Evolutionary conservation across 2,329 filamentous ascomycete genomes (phyloP), one percentile per base, ranked within the genome.

Genomic region (Paraphoma sp.): DNA sequence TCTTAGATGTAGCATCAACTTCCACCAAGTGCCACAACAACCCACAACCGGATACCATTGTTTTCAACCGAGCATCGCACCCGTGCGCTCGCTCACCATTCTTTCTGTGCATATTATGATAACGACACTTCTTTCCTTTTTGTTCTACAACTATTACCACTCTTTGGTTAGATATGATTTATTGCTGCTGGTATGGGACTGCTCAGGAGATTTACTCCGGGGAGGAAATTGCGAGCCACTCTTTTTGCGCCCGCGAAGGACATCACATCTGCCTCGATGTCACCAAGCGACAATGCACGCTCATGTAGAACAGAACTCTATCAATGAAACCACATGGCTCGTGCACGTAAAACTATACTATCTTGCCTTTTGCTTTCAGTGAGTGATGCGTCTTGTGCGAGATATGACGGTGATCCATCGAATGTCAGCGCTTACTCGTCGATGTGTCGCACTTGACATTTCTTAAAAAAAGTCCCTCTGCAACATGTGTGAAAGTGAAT

Each of bases 31-130:
- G 42, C 18, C 42, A 44, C 48, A 17, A 51, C 36, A 7, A 36
- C 45, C 9, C 14, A 31, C 45, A 6, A 47, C 23, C 16, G 47
- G 56, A 62, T 56, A 53, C 54, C 56, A 59, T 52, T 49, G 45
- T 48, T 33, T 53, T 57, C 53, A 43, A 41, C 58, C 54, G 40
- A 51, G 42, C 31, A n/a, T 41, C 36, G 47, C 47, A 31, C 38
- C 38, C 17, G 17, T 30, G 18, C 36, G 23, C 28, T 11, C 42
- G 23, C 28, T 49, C 47, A 49, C 49, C 47, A 51, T 69, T 67
- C 64, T 64, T 66, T 64, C 63, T 69, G 66, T 69, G 59, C 55
- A 69, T 69, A 69, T 69, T 69, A 67, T 66, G 64, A 68, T 60
- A 54, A 67, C 60, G 64, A 67, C 54, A 36, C 45, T 57, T 60